These are phyloP conservation scores for Fraxinus baroniana DNA, from an alignment of 305 asterid species.

Conservation along the genomic window DNA sequence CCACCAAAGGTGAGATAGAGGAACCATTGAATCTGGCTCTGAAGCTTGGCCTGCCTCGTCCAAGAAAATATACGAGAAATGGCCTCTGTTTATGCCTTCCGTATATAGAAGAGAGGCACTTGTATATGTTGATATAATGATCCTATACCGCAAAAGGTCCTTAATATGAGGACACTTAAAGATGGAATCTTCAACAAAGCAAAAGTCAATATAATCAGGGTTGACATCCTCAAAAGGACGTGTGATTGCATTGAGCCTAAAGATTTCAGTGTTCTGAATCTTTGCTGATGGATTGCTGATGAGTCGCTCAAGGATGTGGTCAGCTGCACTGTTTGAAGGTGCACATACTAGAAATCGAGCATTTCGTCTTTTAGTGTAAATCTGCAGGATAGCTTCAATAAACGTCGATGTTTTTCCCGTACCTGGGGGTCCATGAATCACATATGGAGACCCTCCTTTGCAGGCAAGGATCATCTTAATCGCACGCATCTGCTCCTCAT, in stretches of 20 bases:
- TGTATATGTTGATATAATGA: slow-evolving; percentile 74
- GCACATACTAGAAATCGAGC: slow-evolving; percentile 78
- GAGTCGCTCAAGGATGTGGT: slow-evolving; percentile 72
- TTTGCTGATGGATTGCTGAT: slow-evolving; percentile 30
- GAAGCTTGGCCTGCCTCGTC: slow-evolving; percentile 99
- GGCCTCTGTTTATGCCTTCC: slow-evolving; percentile 67
- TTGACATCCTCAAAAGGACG: slow-evolving; percentile 73
- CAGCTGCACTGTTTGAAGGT: slow-evolving; percentile 94
- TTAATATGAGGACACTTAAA: slow-evolving; percentile 58
- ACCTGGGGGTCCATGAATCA: slow-evolving; percentile 96
- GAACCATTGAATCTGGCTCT: slow-evolving; percentile 94
- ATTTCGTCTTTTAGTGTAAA: slow-evolving; percentile 33
- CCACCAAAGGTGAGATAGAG: slow-evolving; percentile 60
- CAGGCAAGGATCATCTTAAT: slow-evolving; percentile 73
- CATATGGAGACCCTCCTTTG: slow-evolving; percentile 73
- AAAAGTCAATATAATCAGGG: slow-evolving; percentile 49
- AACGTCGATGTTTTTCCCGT: slow-evolving; percentile 89
- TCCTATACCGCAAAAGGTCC: slow-evolving; percentile 47
- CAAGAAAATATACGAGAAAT: slow-evolving; percentile 78
- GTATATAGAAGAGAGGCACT: slow-evolving; percentile 61
- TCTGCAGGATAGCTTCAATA: slow-evolving; percentile 78
- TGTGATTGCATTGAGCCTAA: slow-evolving; percentile 72
- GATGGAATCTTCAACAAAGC: slow-evolving; percentile 48
- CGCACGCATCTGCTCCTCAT: slow-evolving; percentile 62
- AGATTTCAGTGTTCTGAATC: slow-evolving; percentile 42